A percentile compares a stretch with the other conserved stretches of the same genome.
phyloP scores from a whole-genome alignment of 192 early-diverging fungal species.

The Coemansia sp. region DNA sequence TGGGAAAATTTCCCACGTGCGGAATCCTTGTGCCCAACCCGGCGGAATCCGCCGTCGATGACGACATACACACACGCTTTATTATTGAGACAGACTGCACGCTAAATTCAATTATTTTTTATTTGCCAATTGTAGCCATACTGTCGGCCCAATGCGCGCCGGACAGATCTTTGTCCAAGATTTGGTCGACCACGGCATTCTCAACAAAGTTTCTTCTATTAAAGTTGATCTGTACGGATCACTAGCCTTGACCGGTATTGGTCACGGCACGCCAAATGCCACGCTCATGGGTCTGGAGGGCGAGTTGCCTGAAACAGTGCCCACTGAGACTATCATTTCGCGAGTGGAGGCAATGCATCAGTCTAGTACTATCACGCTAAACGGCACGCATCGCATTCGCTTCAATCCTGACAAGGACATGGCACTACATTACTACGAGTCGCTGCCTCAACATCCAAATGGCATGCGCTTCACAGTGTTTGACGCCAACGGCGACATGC shows the following conservation, averaged over 20 bases:
- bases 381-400: conserved; percentile 71
- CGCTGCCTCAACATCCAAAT: conserved; percentile 91
- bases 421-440: conserved; percentile 84
- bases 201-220: conserved; percentile 64
- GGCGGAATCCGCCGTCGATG: neutral
- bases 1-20: neutral
- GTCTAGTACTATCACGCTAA: conserved; percentile 69
- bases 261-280: conserved; percentile 93
- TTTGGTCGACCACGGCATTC: conserved; percentile 65
- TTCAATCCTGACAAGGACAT: conserved; percentile 85
- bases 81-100: neutral
- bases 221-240: conserved; percentile 90
- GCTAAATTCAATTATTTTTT: neutral
- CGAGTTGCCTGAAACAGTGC: conserved; percentile 80
- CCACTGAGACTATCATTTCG: conserved; percentile 74
- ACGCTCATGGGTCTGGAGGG: conserved; percentile 91
- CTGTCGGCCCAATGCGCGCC: conserved; percentile 97
- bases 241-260: conserved; percentile 89
- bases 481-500: conserved; percentile 75
- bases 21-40: neutral
- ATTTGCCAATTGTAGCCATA: conserved; percentile 58
- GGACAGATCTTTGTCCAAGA: conserved; percentile 93
- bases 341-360: conserved; percentile 76
- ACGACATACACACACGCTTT: neutral
- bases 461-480: conserved; percentile 93